Percentiles rank a stretch among this genome's conserved stretches.
These are phyloP conservation scores for Erodium texanum DNA, from an alignment of 441 rosid species.

Conservation along the genomic window DNA sequence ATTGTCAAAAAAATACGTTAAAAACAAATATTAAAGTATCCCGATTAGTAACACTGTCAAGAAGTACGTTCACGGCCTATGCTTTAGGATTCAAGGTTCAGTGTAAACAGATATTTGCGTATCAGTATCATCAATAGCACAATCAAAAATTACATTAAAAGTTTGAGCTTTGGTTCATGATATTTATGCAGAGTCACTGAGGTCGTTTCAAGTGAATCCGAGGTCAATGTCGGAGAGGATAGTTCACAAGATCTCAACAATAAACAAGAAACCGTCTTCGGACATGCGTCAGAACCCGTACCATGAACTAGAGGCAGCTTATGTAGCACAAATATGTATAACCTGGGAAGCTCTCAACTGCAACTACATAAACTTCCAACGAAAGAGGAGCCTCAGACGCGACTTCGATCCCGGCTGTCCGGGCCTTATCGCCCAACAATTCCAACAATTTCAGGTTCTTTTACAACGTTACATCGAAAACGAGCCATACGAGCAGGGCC, in stretches of 20 bases:
- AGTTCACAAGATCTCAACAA: conserved; percentile 50
- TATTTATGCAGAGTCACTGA: conserved; percentile 47
- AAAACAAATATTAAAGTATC: too few relatives aligned
- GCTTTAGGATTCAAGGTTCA: too few relatives aligned
- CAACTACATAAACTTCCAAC: conserved; percentile 74
- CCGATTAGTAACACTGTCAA: too few relatives aligned
- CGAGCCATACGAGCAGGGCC: conserved; percentile 89
- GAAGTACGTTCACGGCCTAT: too few relatives aligned
- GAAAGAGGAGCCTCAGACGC: conserved; percentile 38
- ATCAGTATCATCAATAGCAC: too few relatives aligned
- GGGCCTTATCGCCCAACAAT: conserved; percentile 64
- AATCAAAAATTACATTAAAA: too few relatives aligned
- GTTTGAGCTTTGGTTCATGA: not conserved
- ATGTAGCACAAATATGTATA: conserved; percentile 81
- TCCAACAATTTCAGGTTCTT: conserved; percentile 84
- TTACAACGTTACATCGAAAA: conserved; percentile 80
- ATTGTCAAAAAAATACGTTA: too few relatives aligned
- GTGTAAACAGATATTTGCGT: too few relatives aligned
- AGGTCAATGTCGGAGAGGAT: conserved; percentile 87
- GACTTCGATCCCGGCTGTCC: conserved; percentile 63
- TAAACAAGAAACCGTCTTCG: conserved; percentile 33
- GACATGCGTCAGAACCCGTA: conserved; percentile 60
- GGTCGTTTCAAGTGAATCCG: conserved; percentile 64
- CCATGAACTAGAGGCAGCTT: conserved; percentile 69
- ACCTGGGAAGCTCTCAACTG: conserved; percentile 94